Percentiles rank a stretch among this genome's conserved stretches.
phyloP scores from a whole-genome alignment of 1,139 yeast species.

The Pichia sp. region DNA sequence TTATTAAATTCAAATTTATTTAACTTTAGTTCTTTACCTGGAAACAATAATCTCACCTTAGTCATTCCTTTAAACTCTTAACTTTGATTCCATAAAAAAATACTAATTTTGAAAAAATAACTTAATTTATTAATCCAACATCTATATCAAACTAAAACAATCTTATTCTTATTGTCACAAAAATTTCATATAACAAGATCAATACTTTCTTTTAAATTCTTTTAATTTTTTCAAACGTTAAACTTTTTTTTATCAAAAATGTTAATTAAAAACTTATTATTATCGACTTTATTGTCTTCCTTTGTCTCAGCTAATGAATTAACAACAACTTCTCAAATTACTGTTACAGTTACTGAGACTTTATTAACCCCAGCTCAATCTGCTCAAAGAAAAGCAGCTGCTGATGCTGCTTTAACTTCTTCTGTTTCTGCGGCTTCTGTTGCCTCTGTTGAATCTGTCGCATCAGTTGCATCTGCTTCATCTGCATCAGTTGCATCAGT shows the following conservation, averaged over 20 bases:
- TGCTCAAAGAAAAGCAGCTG: slow-evolving; percentile 15
- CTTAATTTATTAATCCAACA: too few relatives aligned
- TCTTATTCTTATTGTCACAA: too few relatives aligned
- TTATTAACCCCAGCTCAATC: slow-evolving; percentile 29
- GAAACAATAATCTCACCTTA: slow-evolving; percentile 23
- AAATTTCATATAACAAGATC: too few relatives aligned
- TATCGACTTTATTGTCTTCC: slow-evolving; percentile 24
- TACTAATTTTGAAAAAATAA: not conserved
- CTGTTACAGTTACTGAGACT: slow-evolving; percentile 28
- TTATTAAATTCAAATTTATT: too few relatives aligned
- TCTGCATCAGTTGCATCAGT: slow-evolving; percentile 18
- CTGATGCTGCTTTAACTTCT: slow-evolving; percentile 24
- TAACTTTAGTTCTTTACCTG: not conserved
- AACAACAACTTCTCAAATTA: slow-evolving; percentile 40
- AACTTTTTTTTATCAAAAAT: slow-evolving; percentile 14
- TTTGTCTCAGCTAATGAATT: slow-evolving; percentile 34
- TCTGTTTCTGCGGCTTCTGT: slow-evolving; percentile 15
- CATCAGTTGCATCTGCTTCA: slow-evolving; percentile 16
- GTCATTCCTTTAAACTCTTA: slow-evolving; percentile 24
- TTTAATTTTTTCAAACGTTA: slow-evolving; percentile 6
- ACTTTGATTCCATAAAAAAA: slow-evolving; percentile 7
- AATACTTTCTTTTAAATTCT: not conserved
- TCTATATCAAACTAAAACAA: slow-evolving; percentile 2
- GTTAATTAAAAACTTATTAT: slow-evolving; percentile 25
- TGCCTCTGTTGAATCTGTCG: slow-evolving; percentile 13